Evolutionary conservation across 2,329 filamentous ascomycete species (phyloP), one percentile per base, ranked within the genome.

Genomic region (Colletotrichum tamarilloi): DNA sequence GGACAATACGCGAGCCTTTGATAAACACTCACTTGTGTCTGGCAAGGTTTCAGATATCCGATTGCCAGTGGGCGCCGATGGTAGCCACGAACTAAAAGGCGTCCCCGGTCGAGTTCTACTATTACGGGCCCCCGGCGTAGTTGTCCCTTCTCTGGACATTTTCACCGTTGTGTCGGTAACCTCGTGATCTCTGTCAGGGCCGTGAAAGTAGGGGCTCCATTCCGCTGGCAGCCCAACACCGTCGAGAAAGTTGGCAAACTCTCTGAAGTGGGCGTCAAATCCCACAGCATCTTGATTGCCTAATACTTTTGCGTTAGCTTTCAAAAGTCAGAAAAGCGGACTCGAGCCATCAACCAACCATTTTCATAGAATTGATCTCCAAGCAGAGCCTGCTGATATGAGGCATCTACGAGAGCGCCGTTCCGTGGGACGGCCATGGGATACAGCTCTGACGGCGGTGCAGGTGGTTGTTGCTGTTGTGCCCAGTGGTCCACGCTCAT

Each of bases 231-330:
- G 75, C 0, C 82, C 81, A 5, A 83, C 78, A 3, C 82, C 81
- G 6, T 83, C 82, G 2, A 84, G 78, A 38, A 84, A 84, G 46
- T 79, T 79, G 59, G 82, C 81, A 68, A 84, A 84, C 12, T 83
- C 82, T 38, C 79, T 74, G 60, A 84, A 84, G 38, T 84, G 82
- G 30, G 75, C 74, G 65, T 82, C 78, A 35, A 80, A 79, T 3
- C 75, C 75, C 9, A 75, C 60, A 5, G 32, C 56, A 57, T 73
- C 67, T n/a, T 73, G 71, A 16, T 49, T 62, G 26, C 56, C 71
- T 73, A 49, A 4, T 14, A 35, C 49, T 57, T 26, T 32, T 24
- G 28, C 49, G 12, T 56, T 22, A 64, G 59, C 28, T n/a, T 55
- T 32, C 28, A 19, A 35, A 35, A n/a, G n/a, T 35, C 22, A 38